Evolutionary conservation across 768 basidiomycete species (phyloP), one percentile per base, ranked within the genome.

Genomic region (Fomitopsis serialis): DNA sequence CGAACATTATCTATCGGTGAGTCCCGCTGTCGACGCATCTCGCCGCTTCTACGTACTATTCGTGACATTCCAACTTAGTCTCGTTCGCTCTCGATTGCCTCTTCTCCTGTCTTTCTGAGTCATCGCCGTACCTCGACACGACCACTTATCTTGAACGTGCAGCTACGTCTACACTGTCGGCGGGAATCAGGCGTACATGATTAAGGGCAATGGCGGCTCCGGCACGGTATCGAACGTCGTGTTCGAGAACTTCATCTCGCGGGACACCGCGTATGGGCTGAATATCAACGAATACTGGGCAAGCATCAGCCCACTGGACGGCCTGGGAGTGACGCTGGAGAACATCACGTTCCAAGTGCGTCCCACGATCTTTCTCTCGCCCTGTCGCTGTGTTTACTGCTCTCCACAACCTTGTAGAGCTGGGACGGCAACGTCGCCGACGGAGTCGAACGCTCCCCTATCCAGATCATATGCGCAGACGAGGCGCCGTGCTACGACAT

Each of bases 141-240:
- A 3, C 9, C 17, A 22, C 29, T 32, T 6, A 32, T 32, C 29
- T 17, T 22, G 4, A 2, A 8, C 44, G 9, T 3, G 29, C 9
- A 56, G 62, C 27, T 54, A 66, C 54, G 48, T 67, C 40, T 67
- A 67, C 53, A 64, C 59, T 25, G 61, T 61, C 49, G 66, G 66
- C 24, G 66, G 66, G 0, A 68, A 67, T 56, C 66, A 68, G 49
- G 62, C 63, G 12, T 58, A 66, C 52, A 68, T 68, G 67, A 62
- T 68, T 58, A 68, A 67, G 55, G 53, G 54, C 43, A 62, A 62
- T 54, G 36, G 50, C 29, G 61, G 61, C 29, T 57, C 56, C 12
- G 67, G 67, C 12, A 61, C 52, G 48, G 63, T 68, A 32, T 37
- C 48, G 24, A 65, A 68, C 54, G 64, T 68, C 22, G 50, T 61